These are phyloP conservation scores for Oropetium thomaeum DNA, from an alignment of 176 grass and related monocot species.

Conservation along the genomic window DNA sequence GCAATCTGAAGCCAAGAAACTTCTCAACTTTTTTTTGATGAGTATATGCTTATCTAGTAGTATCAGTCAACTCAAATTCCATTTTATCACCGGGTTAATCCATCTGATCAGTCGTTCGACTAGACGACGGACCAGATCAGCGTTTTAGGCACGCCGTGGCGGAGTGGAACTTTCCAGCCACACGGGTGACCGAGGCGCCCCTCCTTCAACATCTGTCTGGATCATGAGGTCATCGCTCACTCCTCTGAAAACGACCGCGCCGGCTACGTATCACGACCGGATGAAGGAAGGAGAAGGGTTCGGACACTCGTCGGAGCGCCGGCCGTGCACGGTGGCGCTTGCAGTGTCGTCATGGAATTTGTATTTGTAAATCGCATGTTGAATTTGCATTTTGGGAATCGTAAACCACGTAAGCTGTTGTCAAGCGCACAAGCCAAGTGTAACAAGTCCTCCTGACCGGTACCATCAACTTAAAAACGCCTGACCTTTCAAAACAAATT, in stretches of 20 bases:
- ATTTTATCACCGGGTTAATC: background rate
- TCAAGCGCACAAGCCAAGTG: constrained; percentile 4
- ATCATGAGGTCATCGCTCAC: background rate
- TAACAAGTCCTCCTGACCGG: background rate
- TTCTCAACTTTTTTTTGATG: background rate
- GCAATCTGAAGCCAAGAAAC: background rate
- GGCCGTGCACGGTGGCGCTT: background rate
- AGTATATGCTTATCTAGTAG: background rate
- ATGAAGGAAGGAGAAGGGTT: background rate
- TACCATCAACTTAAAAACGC: too few relatives aligned
- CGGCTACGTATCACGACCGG: background rate
- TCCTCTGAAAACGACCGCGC: constrained; percentile 22
- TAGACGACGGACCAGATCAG: background rate
- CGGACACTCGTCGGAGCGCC: constrained; percentile 16
- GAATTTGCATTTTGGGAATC: too few relatives aligned
- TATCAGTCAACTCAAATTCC: background rate
- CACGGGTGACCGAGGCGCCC: background rate
- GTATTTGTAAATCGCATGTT: background rate
- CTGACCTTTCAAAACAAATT: too few relatives aligned
- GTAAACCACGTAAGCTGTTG: background rate
- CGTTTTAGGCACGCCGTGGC: background rate
- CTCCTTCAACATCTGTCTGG: constrained; percentile 4
- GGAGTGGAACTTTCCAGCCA: background rate
- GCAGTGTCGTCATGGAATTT: background rate
- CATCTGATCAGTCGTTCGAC: too few relatives aligned